These are phyloP conservation scores for Purpureocillium takamizusanense DNA, from an alignment of 2,329 filamentous ascomycete genomes.

Conservation along the genomic window DNA sequence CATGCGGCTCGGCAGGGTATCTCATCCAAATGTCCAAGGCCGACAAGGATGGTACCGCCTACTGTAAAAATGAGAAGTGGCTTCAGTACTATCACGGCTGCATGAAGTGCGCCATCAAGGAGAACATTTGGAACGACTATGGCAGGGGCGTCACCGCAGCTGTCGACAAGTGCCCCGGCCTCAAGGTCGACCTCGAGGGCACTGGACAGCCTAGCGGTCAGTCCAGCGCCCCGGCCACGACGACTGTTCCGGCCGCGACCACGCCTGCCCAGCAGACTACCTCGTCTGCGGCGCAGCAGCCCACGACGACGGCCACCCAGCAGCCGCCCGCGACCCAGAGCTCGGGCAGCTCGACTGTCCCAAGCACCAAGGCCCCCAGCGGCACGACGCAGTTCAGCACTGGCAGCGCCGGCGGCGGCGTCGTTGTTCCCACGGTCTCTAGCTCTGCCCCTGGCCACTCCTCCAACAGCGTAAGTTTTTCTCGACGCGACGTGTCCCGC, in stretches of 20 bases:
- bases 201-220: constrained; percentile 9
- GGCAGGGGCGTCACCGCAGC: constrained; percentile 24
- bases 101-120: constrained; percentile 31
- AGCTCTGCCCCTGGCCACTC: background rate
- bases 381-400: background rate
- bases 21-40: constrained; percentile 19
- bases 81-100: constrained; percentile 31
- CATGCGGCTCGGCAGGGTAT: constrained; percentile 12
- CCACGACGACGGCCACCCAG: background rate
- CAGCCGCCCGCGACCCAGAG: background rate
- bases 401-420: background rate
- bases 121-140: constrained; percentile 35
- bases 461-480: too few species aligned
- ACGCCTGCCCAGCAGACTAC: constrained; percentile 4
- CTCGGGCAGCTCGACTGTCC: constrained; percentile 1
- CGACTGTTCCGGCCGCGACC: constrained; percentile 5
- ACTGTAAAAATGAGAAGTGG: constrained; percentile 28
- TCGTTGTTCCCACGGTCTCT: constrained; percentile 1
- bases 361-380: constrained; percentile 3
- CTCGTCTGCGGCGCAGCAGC: background rate
- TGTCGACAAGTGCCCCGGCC: constrained; percentile 27
- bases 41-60: constrained; percentile 12
- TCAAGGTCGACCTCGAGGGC: constrained; percentile 13
- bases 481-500: constrained; percentile 1
- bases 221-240: constrained; percentile 4